Conservation (phyloP, 176 grass and related monocot genomes). For the Zizania latifolia region DNA sequence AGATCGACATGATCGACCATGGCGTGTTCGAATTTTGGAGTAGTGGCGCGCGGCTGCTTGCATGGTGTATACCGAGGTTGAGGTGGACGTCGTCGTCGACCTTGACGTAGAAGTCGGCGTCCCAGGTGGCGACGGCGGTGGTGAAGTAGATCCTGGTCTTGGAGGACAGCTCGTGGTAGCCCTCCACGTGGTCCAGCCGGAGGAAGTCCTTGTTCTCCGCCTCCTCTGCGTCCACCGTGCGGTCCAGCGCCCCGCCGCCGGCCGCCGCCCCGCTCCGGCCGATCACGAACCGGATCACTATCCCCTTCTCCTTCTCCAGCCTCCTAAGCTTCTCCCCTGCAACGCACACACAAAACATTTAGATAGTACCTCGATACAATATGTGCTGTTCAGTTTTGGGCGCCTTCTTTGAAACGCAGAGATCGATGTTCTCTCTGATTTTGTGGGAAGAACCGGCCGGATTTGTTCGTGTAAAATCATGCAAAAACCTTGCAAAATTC, state of each 20-base stretch:
- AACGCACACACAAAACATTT: too few relatives aligned
- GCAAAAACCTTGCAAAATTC: not conserved
- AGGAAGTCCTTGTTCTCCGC: slow-evolving; percentile 70
- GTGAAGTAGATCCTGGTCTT: slow-evolving; percentile 89
- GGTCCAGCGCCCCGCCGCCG: slow-evolving; percentile 50
- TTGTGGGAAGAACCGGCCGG: too few relatives aligned
- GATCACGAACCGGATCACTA: slow-evolving; percentile 93
- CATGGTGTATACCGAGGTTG: slow-evolving; percentile 59
- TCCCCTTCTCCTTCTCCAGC: slow-evolving; percentile 78
- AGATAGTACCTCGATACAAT: too few relatives aligned
- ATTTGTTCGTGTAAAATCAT: too few relatives aligned
- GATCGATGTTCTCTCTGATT: too few relatives aligned
- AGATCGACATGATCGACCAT: not conserved
- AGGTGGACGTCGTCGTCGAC: slow-evolving; percentile 97
- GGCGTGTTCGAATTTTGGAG: not conserved
- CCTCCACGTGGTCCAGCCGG: slow-evolving; percentile 77
- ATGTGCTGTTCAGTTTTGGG: too few relatives aligned
- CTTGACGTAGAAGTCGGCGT: slow-evolving; percentile 96
- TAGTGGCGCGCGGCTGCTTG: too few relatives aligned
- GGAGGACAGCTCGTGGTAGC: slow-evolving; percentile 80
- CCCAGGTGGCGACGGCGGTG: slow-evolving; percentile 73
- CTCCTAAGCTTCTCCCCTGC: slow-evolving; percentile 61
- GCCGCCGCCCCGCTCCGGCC: slow-evolving; percentile 54
- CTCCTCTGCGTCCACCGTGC: slow-evolving; percentile 63
- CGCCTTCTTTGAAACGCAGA: too few relatives aligned